Evolutionary conservation across 345 rosid genomes (phyloP).

Genomic region (Salix suchowensis): DNA sequence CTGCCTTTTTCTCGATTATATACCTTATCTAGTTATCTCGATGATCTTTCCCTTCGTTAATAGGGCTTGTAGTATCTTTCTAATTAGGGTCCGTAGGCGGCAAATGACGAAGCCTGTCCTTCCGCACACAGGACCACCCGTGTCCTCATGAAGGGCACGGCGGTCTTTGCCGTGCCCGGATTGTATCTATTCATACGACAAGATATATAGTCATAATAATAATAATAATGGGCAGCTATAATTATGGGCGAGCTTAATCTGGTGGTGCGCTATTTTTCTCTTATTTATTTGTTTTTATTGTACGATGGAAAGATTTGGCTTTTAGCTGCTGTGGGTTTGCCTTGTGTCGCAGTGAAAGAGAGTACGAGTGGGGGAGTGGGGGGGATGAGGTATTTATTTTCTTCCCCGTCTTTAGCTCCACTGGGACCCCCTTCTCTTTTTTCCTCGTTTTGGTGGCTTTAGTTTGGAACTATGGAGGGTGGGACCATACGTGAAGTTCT

Average conservation of each 20-base stretch:
- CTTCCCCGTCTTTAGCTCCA: constrained; percentile 3
- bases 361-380: background rate
- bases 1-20: background rate
- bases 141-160: background rate
- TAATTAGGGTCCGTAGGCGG: constrained; percentile 9
- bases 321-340: constrained; percentile 24
- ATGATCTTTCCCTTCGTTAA: background rate
- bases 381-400: constrained; percentile 2
- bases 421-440: background rate
- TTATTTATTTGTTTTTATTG: background rate
- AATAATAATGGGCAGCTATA: constrained; percentile 10
- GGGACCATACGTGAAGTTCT: constrained; percentile 18
- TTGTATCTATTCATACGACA: background rate
- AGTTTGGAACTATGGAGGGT: background rate
- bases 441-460: constrained; percentile 8
- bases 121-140: background rate
- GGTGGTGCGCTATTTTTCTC: constrained; percentile 16
- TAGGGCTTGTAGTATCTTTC: constrained; percentile 11
- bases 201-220: background rate
- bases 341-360: background rate
- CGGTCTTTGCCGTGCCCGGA: background rate
- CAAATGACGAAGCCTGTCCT: background rate
- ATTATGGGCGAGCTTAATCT: constrained; percentile 7
- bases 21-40: background rate
- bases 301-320: constrained; percentile 31